Evolutionary conservation across 139 green algal genomes (phyloP).

Genomic region (Auxenochlorella protothecoides): DNA sequence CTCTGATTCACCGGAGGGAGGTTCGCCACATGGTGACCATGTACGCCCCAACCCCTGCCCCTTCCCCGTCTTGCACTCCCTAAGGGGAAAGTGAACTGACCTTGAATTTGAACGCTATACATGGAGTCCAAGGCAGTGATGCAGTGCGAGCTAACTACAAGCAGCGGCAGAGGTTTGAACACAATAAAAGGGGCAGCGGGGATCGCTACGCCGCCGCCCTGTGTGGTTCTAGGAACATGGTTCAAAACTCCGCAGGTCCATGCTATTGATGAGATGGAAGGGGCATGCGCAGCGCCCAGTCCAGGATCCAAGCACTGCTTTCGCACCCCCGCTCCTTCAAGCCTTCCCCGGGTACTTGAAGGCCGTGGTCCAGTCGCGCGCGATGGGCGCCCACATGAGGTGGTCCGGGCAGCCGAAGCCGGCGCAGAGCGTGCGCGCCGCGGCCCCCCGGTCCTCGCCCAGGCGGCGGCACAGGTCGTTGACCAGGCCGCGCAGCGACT

Average conservation of each 20-base stretch:
- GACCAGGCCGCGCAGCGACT: constrained; percentile 32
- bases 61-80: too few species aligned
- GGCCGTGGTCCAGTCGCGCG: not conserved
- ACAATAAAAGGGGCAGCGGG: not conserved
- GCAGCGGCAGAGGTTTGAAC: not conserved
- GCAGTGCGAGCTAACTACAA: too few species aligned
- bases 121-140: too few species aligned
- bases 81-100: too few species aligned
- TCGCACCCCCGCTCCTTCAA: too few species aligned
- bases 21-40: too few species aligned
- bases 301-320: not conserved
- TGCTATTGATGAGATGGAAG: not conserved
- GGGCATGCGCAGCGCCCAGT: not conserved
- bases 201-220: too few species aligned
- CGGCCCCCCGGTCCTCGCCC: constrained; percentile 16
- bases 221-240: too few species aligned
- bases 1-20: too few species aligned
- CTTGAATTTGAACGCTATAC: too few species aligned
- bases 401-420: constrained; percentile 71
- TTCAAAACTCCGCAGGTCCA: too few species aligned
- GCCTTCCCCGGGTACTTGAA: not conserved
- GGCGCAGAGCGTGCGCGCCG: constrained; percentile 49
- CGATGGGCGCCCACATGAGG: constrained; percentile 4
- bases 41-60: too few species aligned
- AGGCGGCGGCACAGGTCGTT: constrained; percentile 40